phyloP scores from a whole-genome alignment of 2,329 filamentous ascomycete species.

The Penicillium sp. region DNA sequence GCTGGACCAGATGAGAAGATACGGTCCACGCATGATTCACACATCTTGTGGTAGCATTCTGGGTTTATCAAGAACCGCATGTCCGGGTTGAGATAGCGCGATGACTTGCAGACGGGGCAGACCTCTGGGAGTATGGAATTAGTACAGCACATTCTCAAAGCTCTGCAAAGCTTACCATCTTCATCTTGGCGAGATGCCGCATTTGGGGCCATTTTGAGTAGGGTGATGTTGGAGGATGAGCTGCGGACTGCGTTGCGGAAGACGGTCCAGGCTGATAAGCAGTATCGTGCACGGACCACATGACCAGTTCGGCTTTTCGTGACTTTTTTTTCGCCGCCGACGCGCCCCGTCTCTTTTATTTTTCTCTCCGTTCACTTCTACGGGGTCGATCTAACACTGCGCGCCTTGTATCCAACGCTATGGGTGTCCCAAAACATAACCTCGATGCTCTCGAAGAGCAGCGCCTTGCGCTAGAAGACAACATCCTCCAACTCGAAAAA shows the following conservation, averaged over 20 bases:
- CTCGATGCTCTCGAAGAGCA: slow-evolving; percentile 74
- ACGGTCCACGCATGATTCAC: slow-evolving; percentile 89
- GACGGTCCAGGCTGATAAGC: slow-evolving; percentile 11
- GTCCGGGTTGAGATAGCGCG: slow-evolving; percentile 89
- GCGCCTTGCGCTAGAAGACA: slow-evolving; percentile 72
- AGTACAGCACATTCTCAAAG: background rate
- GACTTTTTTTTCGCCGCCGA: slow-evolving; percentile 11
- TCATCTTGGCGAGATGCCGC: slow-evolving; percentile 42
- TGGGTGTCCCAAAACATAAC: slow-evolving; percentile 49
- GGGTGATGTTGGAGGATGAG: slow-evolving; percentile 5
- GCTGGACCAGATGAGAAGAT: slow-evolving; percentile 91
- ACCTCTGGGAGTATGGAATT: slow-evolving; percentile 59
- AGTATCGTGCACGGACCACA: slow-evolving; percentile 27
- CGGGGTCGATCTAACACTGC: background rate
- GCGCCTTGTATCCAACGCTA: slow-evolving; percentile 6
- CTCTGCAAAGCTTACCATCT: slow-evolving; percentile 36
- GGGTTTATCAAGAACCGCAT: slow-evolving; percentile 97
- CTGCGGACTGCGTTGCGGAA: background rate
- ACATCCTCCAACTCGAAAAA: slow-evolving; percentile 71
- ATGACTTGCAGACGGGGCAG: slow-evolving; percentile 96
- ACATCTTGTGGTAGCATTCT: slow-evolving; percentile 99
- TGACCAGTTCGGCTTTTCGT: slow-evolving; percentile 10
- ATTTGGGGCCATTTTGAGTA: slow-evolving; percentile 27
- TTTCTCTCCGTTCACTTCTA: background rate
- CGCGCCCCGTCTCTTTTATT: background rate